These are phyloP conservation scores for Trichosanthes cucumerina DNA, from an alignment of 306 rosid species.

Conservation along the genomic window DNA sequence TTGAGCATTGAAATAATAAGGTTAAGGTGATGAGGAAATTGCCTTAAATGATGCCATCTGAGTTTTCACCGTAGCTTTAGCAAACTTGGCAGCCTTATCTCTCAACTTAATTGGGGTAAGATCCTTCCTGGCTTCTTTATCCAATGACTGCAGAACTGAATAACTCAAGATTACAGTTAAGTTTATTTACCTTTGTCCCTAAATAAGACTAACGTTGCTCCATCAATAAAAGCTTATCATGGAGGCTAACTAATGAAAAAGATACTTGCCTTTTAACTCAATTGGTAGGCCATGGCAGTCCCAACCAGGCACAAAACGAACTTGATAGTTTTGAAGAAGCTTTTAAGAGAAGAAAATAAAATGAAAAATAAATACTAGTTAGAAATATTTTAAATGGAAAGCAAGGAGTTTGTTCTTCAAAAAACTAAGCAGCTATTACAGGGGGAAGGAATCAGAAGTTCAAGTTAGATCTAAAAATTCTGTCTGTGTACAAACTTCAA, in stretches of 20 bases:
- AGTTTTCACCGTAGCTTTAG: constrained; percentile 74
- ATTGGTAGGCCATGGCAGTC: constrained; percentile 99
- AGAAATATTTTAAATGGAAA: not conserved
- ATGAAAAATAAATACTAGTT: constrained; percentile 2
- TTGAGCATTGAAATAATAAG: constrained; percentile 12
- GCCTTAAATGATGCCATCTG: constrained; percentile 98
- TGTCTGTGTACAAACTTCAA: not conserved
- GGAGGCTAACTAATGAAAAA: not conserved
- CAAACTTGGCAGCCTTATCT: constrained; percentile 92
- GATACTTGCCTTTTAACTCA: constrained; percentile 86
- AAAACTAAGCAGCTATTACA: not conserved
- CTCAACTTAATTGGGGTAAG: constrained; percentile 83
- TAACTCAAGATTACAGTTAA: constrained; percentile 29
- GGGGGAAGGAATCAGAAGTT: not conserved
- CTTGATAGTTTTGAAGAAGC: constrained; percentile 93
- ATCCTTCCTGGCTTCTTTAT: constrained; percentile 63
- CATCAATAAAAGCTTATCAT: not conserved
- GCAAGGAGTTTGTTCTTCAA: not conserved
- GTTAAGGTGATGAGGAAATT: constrained; percentile 2
- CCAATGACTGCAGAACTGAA: constrained; percentile 97
- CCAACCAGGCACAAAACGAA: constrained; percentile 95
- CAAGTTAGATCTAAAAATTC: not conserved
- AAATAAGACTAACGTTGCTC: not conserved
- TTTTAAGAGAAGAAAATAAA: constrained; percentile 26
- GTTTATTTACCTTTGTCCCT: not conserved